Evolutionary conservation across 2,329 filamentous ascomycete genomes (phyloP).

Genomic region (Onygenales sp.): DNA sequence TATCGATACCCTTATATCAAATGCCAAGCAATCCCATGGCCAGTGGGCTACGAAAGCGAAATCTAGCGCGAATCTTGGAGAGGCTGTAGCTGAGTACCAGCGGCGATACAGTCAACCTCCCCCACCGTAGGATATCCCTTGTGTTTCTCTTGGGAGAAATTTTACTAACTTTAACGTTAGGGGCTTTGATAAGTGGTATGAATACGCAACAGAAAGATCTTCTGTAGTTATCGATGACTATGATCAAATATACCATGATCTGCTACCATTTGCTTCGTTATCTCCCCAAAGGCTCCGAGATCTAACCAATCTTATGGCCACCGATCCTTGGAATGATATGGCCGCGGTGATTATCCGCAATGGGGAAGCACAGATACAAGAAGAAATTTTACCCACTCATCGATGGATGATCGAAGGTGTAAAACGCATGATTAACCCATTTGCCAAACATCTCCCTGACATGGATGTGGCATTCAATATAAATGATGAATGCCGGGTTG

Average conservation of each 20-base stretch:
- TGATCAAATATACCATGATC: slow-evolving; percentile 48
- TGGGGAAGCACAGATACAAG: slow-evolving; percentile 41
- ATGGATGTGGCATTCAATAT: slow-evolving; percentile 56
- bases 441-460: slow-evolving; percentile 47
- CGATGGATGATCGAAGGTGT: slow-evolving; percentile 50
- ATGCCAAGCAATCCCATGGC: slow-evolving; percentile 40
- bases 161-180: slow-evolving; percentile 11
- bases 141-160: slow-evolving; percentile 5
- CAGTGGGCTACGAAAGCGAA: slow-evolving; percentile 40
- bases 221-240: slow-evolving; percentile 51
- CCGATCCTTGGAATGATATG: slow-evolving; percentile 46
- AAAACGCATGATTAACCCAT: slow-evolving; percentile 44
- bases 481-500: slow-evolving; percentile 51
- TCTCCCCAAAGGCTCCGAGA: slow-evolving; percentile 42
- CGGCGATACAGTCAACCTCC: slow-evolving; percentile 45
- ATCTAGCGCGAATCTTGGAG: slow-evolving; percentile 37
- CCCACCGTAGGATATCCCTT: slow-evolving; percentile 37
- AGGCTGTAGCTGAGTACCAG: slow-evolving; percentile 44
- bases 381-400: slow-evolving; percentile 46
- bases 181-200: slow-evolving; percentile 52
- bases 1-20: slow-evolving; percentile 45
- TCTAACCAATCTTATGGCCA: slow-evolving; percentile 43
- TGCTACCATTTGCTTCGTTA: slow-evolving; percentile 47
- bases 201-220: slow-evolving; percentile 43
- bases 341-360: slow-evolving; percentile 48